Base-by-base conservation (phyloP, 768 basidiomycete species). In the Saitozyma sp. region DNA sequence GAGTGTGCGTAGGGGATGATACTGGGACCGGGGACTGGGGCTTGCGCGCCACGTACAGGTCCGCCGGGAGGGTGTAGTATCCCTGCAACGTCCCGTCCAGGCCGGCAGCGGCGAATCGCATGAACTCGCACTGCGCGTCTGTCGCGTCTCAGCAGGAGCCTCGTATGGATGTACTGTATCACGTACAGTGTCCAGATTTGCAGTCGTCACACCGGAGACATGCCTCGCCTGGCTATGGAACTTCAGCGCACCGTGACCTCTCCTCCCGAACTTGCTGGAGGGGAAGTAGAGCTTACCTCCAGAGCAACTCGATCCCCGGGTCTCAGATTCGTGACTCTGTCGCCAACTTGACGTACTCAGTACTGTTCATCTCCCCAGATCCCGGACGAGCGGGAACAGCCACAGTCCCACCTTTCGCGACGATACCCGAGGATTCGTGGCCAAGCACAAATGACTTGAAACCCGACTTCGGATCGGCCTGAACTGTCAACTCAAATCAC, bases 281-380 rank as follows among this genome's bases (percentile, higher is more conserved):
- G 29, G 29, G 29, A 29, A 29, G 29, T 29, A 29, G 5, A 29
- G 29, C 29, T 29, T 5, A 29, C 29, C 29, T 97, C 94, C 76
- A 96, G 84, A 37, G 93, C 92, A 54, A 97, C 92, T 54, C 89
- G 85, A 73, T 94, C 91, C 8, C 94, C 92, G 14, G 83, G 81
- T 76, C 89, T 89, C 63, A 93, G 79, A 75, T 86, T 40, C 13
- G 9, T 60, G 8, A 68, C 69, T 16, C 39, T 50, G 8, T 45
- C 17, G 11, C 69, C 69, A 29, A 71, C 29, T 29, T 29, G 29
- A 29, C 29, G 29, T 2, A 29, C 29, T 29, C 29, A 29, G 29
- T 29, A 29, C 29, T 2, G 2, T 5, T 2, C 29, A 29, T 29
- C 29, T 2, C 29, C 5, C 29, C 5, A 29, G 2, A 29, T 29